These are phyloP conservation scores for Rickenella mellea DNA, from an alignment of 768 basidiomycete genomes.

Conservation along the genomic window DNA sequence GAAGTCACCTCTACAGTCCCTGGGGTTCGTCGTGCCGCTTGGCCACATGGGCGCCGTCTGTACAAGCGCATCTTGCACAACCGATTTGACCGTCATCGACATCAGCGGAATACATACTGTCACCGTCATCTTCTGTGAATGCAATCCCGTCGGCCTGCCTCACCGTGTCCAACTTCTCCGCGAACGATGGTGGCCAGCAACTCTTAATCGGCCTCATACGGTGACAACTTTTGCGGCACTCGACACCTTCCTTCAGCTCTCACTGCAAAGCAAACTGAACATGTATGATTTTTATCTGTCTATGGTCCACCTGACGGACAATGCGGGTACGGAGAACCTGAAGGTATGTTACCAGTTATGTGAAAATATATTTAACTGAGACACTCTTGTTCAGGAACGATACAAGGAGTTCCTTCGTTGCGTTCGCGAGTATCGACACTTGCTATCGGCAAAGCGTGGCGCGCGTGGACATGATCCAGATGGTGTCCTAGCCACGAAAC, in stretches of 20 bases:
- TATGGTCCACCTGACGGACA: background rate
- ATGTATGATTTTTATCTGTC: slow-evolving; percentile 9
- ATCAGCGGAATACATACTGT: slow-evolving; percentile 9
- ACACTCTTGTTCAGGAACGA: slow-evolving; percentile 4
- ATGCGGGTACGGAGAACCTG: background rate
- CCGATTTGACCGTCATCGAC: slow-evolving; percentile 12
- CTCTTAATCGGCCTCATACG: slow-evolving; percentile 2
- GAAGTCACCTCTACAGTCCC: background rate
- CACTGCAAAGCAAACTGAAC: slow-evolving; percentile 8
- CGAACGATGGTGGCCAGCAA: slow-evolving; percentile 8
- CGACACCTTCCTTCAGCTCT: slow-evolving; percentile 5
- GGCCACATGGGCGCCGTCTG: slow-evolving; percentile 3
- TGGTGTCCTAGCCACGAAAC: slow-evolving; percentile 4
- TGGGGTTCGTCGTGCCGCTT: slow-evolving; percentile 3
- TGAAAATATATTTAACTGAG: background rate
- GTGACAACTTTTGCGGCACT: slow-evolving; percentile 6
- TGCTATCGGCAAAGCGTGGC: slow-evolving; percentile 12
- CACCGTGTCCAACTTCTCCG: slow-evolving; percentile 10
- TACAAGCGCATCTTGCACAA: background rate
- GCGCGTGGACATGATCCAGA: slow-evolving; percentile 12
- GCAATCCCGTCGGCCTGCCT: slow-evolving; percentile 6
- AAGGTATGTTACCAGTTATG: background rate
- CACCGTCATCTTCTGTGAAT: slow-evolving; percentile 7
- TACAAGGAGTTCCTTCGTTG: slow-evolving; percentile 7
- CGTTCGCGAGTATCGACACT: slow-evolving; percentile 11